A percentile compares a stretch with the other conserved stretches of the same genome.
phyloP scores from a whole-genome alignment of 1,284 basidiomycete genomes.

The Meripilus lineatus region DNA sequence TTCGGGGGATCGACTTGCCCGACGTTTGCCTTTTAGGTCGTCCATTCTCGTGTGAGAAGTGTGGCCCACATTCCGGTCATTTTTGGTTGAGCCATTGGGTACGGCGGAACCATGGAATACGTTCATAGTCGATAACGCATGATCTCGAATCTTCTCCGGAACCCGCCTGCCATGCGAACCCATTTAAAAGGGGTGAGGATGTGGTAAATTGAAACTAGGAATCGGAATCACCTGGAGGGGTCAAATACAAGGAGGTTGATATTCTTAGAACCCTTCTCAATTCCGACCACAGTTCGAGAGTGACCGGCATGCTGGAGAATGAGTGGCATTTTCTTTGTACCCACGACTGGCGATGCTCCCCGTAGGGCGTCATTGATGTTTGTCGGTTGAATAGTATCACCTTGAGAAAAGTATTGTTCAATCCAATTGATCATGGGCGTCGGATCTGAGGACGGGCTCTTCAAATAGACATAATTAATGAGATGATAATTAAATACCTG shows the following conservation, averaged over 20 bases:
- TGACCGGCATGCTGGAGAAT: conserved; percentile 81
- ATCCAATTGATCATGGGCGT: conserved; percentile 59
- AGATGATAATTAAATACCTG: conserved; percentile 28
- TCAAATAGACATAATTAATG: background rate
- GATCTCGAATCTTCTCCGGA: conserved; percentile 24
- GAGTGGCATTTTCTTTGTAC: conserved; percentile 68
- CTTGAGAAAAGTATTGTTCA: conserved; percentile 51
- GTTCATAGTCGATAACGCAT: conserved; percentile 28
- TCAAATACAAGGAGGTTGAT: conserved; percentile 73
- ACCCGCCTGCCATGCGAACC: conserved; percentile 16
- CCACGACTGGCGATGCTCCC: conserved; percentile 43
- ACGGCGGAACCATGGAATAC: too few species aligned
- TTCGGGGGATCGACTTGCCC: conserved; percentile 6
- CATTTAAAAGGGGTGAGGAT: too few species aligned
- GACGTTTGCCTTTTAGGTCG: conserved; percentile 23
- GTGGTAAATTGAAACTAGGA: too few species aligned
- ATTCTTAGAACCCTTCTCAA: conserved; percentile 54
- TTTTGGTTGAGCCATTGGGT: too few species aligned
- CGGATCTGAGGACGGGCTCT: conserved; percentile 29
- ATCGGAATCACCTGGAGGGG: too few species aligned
- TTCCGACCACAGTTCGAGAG: conserved; percentile 82
- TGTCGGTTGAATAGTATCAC: conserved; percentile 6
- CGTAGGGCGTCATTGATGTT: conserved; percentile 45
- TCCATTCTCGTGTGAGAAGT: too few species aligned
- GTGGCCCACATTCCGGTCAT: too few species aligned